Evolutionary conservation across 352 stramenopile species (phyloP).

Genomic region (Globisporangium carolinianum): DNA sequence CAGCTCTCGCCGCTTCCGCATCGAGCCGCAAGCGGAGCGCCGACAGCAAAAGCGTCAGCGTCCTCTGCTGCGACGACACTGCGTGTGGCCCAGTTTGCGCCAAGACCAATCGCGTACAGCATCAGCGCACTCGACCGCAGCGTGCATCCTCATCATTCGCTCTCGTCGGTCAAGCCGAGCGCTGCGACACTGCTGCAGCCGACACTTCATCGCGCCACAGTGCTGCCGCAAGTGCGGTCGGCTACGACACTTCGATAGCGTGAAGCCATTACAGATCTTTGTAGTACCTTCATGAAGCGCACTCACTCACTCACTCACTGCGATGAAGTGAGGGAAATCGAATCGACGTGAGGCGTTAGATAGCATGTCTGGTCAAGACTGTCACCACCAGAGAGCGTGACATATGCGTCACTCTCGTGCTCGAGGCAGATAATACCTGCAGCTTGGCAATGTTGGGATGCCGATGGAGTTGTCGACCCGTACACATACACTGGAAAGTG

Average conservation of each 20-base stretch:
- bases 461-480: no score
- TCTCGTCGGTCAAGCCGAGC: not conserved
- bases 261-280: not conserved
- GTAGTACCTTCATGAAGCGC: not conserved
- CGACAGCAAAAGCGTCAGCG: not conserved
- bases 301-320: not conserved
- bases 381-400: no score
- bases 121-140: constrained; percentile 9
- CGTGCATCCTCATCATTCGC: not conserved
- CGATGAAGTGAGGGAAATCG: not conserved
- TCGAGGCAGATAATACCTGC: no score
- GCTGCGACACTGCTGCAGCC: not conserved
- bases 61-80: constrained; percentile 3
- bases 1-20: constrained; percentile 6
- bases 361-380: no score
- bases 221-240: constrained; percentile 5
- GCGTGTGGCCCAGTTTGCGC: constrained; percentile 10
- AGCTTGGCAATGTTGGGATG: no score
- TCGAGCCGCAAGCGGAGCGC: not conserved
- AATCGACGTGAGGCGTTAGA: not conserved
- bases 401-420: no score
- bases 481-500: no score
- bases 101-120: constrained; percentile 16
- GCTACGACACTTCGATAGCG: constrained; percentile 1
- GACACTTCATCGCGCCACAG: not conserved